Conservation (phyloP, 768 basidiomycete species). For the Amyloporia xantha region DNA sequence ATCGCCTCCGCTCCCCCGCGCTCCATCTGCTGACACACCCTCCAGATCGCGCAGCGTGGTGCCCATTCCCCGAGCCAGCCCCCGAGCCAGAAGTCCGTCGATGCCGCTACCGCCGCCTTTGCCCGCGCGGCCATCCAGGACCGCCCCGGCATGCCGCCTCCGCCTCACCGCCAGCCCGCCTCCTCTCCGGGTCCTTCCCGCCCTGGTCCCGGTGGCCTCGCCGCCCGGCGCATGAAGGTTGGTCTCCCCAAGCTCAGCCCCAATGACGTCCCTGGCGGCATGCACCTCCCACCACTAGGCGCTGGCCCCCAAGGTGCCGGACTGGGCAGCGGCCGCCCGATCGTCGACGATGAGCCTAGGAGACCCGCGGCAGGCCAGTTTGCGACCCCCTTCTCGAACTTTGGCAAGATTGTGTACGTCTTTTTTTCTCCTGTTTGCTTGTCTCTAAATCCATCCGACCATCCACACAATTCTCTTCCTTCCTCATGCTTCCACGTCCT, state of each 20-base stretch:
- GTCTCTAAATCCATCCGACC: not conserved
- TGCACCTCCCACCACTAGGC: conserved; percentile 44
- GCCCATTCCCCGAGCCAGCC: conserved; percentile 25
- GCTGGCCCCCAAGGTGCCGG: conserved; percentile 60
- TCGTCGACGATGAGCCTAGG: conserved; percentile 34
- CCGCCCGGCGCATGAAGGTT: conserved; percentile 17
- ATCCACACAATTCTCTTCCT: no score
- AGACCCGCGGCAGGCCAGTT: conserved; percentile 31
- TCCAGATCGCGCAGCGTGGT: conserved; percentile 41
- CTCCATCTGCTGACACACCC: not conserved
- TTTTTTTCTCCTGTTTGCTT: conserved; percentile 6
- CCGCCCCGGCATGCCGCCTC: conserved; percentile 2
- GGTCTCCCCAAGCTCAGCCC: conserved; percentile 39
- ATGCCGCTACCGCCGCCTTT: conserved; percentile 35
- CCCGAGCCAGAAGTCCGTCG: conserved; percentile 29
- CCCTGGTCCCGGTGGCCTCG: conserved; percentile 17
- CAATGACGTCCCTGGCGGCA: conserved; percentile 15
- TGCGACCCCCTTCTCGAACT: conserved; percentile 84
- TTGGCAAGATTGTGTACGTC: conserved; percentile 88
- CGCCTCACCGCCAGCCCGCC: conserved; percentile 23
- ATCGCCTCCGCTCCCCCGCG: conserved; percentile 16
- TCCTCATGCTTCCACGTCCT: no score
- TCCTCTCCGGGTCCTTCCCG: conserved; percentile 18
- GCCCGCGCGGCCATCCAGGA: conserved; percentile 30
- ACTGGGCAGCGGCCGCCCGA: conserved; percentile 63